Evolutionary conservation across 2,329 filamentous ascomycete species (phyloP), one percentile per base, ranked within the genome.

Genomic region (Colletotrichum tropicale): DNA sequence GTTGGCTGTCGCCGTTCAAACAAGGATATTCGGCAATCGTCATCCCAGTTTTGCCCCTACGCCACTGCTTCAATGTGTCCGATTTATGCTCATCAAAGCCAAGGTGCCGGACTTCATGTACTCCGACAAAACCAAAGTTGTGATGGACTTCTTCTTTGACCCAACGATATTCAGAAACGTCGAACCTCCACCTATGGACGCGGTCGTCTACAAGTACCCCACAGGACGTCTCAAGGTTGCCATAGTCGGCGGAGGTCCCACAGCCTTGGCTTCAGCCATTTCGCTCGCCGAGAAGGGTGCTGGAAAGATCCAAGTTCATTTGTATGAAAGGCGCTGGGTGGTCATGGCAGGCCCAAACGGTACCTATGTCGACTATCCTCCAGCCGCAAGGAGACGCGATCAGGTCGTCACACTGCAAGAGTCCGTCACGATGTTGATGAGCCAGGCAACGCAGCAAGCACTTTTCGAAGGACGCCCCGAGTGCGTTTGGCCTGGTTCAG

Each of bases 311-410:
- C 81, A 84, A 68, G 81, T 84, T 1, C 83, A 85, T 66, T 79
- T 85, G n/a, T 84, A 81, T 74, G 83, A 85, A 71, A 78, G 82
- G 34, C 80, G 83, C 8, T 85, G 83, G 82, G 75, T 81, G 5
- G n/a, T 52, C n/a, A 21, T 68, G 67, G 66, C 79, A 38, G 62
- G 65, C 61, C 68, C n/a, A 1, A 80, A 21, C 6, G 78, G 82
- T 2, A 26, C 55, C 7, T 24, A 55, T 30, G 76, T 83, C 32
- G 81, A 80, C 56, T 84, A 83, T 67, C 83, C 83, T 0, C 72
- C 80, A 1, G 79, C 71, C 9, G 58, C 58, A 1, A 28, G 58
- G 0, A 28, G 58, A 28, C 58, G 58, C 30, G 58, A 61, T n/a
- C 58, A 61, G 30, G 58, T 61, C 18, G 58, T 34, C 0, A 61